Base-by-base conservation (phyloP, 768 basidiomycete species). In the Suillus occidentalis region DNA sequence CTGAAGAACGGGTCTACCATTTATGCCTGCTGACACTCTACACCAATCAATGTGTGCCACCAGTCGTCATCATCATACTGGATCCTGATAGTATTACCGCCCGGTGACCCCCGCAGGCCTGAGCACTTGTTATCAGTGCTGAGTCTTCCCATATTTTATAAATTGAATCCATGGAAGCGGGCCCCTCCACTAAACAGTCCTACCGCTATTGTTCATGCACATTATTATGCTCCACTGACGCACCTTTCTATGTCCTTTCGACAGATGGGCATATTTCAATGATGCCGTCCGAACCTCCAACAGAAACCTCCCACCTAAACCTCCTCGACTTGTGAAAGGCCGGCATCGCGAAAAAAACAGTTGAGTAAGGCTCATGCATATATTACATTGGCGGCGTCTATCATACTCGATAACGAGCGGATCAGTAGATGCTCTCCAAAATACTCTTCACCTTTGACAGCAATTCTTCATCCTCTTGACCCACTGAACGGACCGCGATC, bases 381-480 rank as follows among this genome's bases (percentile, higher is more conserved):
- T 53, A 12, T 34, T 20, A 53, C 18, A 53, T 34, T 20, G 31
- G 7, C 4, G 31, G 18, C 57, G 16, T 57, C 22, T 18, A 39
- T 25, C 14, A 16, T 37, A 40, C 57, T 42, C 39, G 18, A 40
- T 40, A 18, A 40, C 57, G 57, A 58, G 22, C 10, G 2, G 6
- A 40, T 40, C 18, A 59, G 65, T 86, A 83, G 63, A 88, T 71
- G 6, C 72, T 72, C 60, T 87, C 80, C 34, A 91, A 70, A 69
- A 89, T 63, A 50, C 81, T 75, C 22, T 86, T 79, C 6, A 88
- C 82, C 59, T 76, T 78, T 4, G 77, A 76, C 42, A 78, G 64
- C 47, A 71, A 64, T 18, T 78, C 77, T 65, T 85, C 75, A 49
- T 80, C 78, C 10, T 61, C 63, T 49, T 31, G 7, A 72, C 69